Evolutionary conservation across 2,329 filamentous ascomycete species (phyloP).

Genomic region (Diaporthe aspalathi): DNA sequence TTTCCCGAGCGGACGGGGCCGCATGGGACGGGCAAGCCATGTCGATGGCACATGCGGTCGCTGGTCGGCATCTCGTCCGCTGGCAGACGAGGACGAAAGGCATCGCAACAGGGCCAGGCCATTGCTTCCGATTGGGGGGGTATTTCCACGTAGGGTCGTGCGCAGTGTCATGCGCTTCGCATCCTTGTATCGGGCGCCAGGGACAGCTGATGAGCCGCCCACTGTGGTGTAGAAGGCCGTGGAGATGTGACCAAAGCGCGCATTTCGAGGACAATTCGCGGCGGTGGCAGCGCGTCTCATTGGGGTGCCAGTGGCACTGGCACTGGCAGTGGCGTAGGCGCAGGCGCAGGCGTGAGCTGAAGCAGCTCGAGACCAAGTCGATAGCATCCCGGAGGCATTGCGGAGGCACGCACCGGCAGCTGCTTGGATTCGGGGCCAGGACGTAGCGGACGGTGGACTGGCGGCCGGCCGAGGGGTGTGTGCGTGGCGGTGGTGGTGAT

Average conservation of each 20-base stretch:
- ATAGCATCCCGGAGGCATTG: slow-evolving; percentile 69
- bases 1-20: neutral
- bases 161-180: slow-evolving; percentile 71
- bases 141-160: slow-evolving; percentile 70
- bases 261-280: slow-evolving; percentile 55
- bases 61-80: slow-evolving; percentile 6
- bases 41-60: neutral
- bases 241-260: slow-evolving; percentile 65
- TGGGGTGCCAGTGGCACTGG: slow-evolving; percentile 58
- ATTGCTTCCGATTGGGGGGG: slow-evolving; percentile 66
- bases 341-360: slow-evolving; percentile 74
- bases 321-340: slow-evolving; percentile 60
- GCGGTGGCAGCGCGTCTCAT: slow-evolving; percentile 62
- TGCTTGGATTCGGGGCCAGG: slow-evolving; percentile 27
- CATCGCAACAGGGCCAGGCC: slow-evolving; percentile 53
- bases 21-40: neutral
- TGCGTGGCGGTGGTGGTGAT: neutral
- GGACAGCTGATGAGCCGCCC: slow-evolving; percentile 72
- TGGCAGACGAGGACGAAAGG: slow-evolving; percentile 7
- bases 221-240: slow-evolving; percentile 77
- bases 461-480: neutral
- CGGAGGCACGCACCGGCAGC: slow-evolving; percentile 39
- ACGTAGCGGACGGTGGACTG: slow-evolving; percentile 10
- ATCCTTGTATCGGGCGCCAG: slow-evolving; percentile 71
- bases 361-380: slow-evolving; percentile 74